phyloP scores from a whole-genome alignment of 2,329 filamentous ascomycete genomes.

The Pyrenophora teres region DNA sequence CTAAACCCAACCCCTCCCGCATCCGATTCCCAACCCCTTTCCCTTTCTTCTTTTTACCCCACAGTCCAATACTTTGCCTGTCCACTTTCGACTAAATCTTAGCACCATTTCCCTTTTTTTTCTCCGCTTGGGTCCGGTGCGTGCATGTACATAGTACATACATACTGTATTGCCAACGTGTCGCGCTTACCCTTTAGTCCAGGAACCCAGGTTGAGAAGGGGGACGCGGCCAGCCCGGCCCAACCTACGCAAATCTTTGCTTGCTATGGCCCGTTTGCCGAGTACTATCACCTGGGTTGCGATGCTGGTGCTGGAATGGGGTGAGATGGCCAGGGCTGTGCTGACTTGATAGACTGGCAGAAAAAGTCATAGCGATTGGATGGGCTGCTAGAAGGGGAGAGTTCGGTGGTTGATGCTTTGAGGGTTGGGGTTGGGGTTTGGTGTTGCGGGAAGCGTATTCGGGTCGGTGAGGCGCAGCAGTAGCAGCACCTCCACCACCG shows the following conservation, averaged over 20 bases:
- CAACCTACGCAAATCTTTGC: conserved; percentile 5
- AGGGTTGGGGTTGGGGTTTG: conserved; percentile 13
- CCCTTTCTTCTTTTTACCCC: conserved; percentile 1
- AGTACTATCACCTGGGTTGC: not conserved
- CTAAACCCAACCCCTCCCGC: conserved; percentile 4
- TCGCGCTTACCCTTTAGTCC: not conserved
- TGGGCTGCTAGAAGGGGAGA: conserved; percentile 9
- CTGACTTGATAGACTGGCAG: conserved; percentile 31
- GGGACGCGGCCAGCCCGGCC: conserved; percentile 6
- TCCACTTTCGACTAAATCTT: not conserved
- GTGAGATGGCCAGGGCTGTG: conserved; percentile 26
- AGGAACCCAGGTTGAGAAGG: conserved; percentile 1
- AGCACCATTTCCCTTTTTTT: too few relatives aligned
- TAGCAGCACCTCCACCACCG: not conserved
- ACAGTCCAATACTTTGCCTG: conserved; percentile 5
- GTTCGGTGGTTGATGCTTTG: conserved; percentile 9
- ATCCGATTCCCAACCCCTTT: not conserved
- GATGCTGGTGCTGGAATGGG: not conserved
- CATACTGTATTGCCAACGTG: conserved; percentile 11
- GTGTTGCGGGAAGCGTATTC: conserved; percentile 11
- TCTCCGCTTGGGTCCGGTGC: conserved; percentile 5
- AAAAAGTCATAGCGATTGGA: conserved; percentile 32
- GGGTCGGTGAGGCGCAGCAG: conserved; percentile 17
- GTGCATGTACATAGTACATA: not conserved
- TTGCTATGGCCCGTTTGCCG: not conserved